A percentile compares a stretch with the other conserved stretches of the same genome.
These are phyloP conservation scores for Akanthomyces dipterigenus DNA, from an alignment of 2,329 filamentous ascomycete genomes.

Conservation along the genomic window DNA sequence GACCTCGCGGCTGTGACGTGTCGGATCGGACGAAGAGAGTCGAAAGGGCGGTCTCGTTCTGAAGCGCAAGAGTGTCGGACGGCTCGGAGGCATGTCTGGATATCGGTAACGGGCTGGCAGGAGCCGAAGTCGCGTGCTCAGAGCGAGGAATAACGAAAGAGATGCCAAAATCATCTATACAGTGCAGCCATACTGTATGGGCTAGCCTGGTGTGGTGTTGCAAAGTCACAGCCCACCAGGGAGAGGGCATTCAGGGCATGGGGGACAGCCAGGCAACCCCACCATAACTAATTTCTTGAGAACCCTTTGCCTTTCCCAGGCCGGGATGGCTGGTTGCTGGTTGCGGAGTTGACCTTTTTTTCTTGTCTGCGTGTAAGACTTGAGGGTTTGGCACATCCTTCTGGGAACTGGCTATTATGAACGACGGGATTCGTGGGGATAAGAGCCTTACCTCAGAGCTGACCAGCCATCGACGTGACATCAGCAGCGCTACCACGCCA, in stretches of 20 bases:
- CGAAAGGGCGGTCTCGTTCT: neutral
- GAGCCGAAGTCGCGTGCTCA: conserved; percentile 10
- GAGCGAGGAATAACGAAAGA: conserved; percentile 6
- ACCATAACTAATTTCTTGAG: conserved; percentile 1
- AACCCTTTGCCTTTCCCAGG: neutral
- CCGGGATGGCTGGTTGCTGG: neutral
- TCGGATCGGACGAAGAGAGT: neutral
- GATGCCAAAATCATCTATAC: conserved; percentile 1
- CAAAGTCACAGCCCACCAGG: neutral
- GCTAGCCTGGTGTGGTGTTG: conserved; percentile 4
- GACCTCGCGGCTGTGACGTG: neutral
- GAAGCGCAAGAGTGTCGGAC: neutral
- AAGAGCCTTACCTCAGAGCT: neutral
- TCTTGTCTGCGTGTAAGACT: neutral
- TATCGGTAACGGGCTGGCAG: conserved; percentile 1
- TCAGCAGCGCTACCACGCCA: neutral
- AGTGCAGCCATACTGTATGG: conserved; percentile 8
- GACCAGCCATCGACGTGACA: neutral
- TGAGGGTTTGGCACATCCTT: neutral
- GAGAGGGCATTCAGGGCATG: conserved; percentile 3
- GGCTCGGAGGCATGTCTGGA: conserved; percentile 9
- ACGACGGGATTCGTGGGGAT: neutral
- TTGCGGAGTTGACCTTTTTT: no score
- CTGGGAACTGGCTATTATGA: neutral
- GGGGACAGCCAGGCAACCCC: conserved; percentile 3